Conservation (phyloP, 345 rosid species). For the Brassica cretica region DNA sequence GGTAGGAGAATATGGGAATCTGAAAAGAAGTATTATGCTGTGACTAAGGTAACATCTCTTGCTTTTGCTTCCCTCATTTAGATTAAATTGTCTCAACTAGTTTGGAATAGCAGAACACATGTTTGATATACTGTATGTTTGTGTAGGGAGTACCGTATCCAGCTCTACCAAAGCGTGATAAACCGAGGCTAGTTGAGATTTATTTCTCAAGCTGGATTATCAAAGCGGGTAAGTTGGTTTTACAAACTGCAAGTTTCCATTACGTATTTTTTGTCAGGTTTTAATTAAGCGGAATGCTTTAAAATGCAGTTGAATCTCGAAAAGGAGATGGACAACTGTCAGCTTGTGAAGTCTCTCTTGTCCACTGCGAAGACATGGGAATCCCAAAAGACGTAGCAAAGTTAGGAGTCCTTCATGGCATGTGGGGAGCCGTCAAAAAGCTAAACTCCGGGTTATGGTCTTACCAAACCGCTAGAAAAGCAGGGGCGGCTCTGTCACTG, state of each 20-base stretch:
- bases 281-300: neutral
- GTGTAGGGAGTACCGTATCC: slow-evolving; percentile 73
- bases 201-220: slow-evolving; percentile 95
- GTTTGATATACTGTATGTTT: slow-evolving; percentile 13
- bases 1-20: slow-evolving; percentile 93
- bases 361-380: slow-evolving; percentile 96
- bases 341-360: slow-evolving; percentile 85
- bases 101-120: neutral
- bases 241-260: neutral
- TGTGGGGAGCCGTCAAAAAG: slow-evolving; percentile 98
- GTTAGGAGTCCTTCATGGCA: slow-evolving; percentile 88
- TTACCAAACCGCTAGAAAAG: slow-evolving; percentile 73
- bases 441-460: slow-evolving; percentile 80
- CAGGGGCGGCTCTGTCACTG: slow-evolving; percentile 61
- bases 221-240: slow-evolving; percentile 59
- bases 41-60: slow-evolving; percentile 72
- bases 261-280: neutral
- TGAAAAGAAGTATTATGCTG: slow-evolving; percentile 69
- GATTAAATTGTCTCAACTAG: neutral
- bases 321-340: slow-evolving; percentile 78
- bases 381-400: slow-evolving; percentile 97
- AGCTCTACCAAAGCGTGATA: slow-evolving; percentile 68
- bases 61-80: neutral
- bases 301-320: slow-evolving; percentile 72
- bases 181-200: slow-evolving; percentile 87